phyloP scores from a whole-genome alignment of 2,329 filamentous ascomycete genomes.

The Daldinia eschscholtzii region DNA sequence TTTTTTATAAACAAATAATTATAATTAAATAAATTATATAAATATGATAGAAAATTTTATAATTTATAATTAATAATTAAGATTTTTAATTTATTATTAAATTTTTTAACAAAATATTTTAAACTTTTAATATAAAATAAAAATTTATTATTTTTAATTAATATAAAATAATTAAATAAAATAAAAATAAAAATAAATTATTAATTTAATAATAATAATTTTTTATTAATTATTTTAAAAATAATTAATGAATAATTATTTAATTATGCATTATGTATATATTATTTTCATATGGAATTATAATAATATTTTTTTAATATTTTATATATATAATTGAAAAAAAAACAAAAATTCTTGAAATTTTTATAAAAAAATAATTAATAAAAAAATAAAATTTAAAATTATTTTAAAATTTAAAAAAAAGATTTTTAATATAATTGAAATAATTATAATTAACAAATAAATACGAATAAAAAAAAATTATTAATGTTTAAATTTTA shows the following conservation, averaged over 20 bases:
- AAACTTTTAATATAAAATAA: no score
- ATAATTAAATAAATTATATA: neutral
- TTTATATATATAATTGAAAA: neutral
- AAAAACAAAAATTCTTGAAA: neutral
- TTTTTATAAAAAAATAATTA: no score
- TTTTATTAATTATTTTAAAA: neutral
- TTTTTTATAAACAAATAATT: neutral
- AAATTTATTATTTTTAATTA: no score
- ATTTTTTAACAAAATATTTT: no score
- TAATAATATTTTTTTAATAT: neutral
- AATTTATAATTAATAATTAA: neutral
- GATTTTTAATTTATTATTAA: neutral
- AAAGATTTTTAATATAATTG: neutral
- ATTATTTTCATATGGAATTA: neutral
- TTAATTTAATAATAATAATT: neutral
- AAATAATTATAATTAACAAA: neutral
- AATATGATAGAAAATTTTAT: neutral
- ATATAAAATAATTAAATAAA: no score
- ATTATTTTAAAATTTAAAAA: neutral
- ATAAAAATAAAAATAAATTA: neutral
- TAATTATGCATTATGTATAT: neutral
- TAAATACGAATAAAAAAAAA: neutral
- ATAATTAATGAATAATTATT: neutral
- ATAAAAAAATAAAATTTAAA: neutral
- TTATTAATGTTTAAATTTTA: neutral